Evolutionary conservation across 169 alveolate species (phyloP).

Genomic region (Plasmodium blacklocki): DNA sequence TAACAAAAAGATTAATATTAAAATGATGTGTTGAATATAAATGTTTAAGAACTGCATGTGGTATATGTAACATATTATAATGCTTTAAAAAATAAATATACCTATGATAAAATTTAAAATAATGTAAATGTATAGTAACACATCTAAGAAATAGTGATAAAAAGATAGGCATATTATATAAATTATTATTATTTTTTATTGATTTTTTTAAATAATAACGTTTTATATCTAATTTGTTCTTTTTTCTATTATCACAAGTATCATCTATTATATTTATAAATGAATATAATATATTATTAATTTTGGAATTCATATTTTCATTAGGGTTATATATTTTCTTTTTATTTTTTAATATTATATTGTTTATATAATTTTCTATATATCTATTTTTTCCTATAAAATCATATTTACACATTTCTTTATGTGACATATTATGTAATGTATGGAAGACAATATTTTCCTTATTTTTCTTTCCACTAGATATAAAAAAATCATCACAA

Average conservation of each 20-base stretch:
- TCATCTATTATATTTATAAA: not conserved
- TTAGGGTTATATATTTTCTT: not conserved
- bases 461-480: constrained; percentile 19
- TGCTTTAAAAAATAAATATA: constrained; percentile 22
- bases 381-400: not conserved
- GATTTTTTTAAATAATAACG: not conserved
- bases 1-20: constrained; percentile 44
- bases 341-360: not conserved
- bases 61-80: constrained; percentile 35
- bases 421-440: not conserved
- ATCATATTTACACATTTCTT: constrained; percentile 7
- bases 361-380: no score
- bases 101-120: constrained; percentile 31
- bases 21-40: constrained; percentile 22
- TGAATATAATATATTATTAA: not conserved
- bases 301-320: not conserved
- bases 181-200: not conserved
- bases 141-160: constrained; percentile 37
- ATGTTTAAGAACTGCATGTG: constrained; percentile 20
- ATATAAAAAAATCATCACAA: constrained; percentile 1
- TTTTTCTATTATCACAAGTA: not conserved
- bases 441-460: constrained; percentile 4
- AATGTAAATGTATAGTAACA: constrained; percentile 22
- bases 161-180: constrained; percentile 37
- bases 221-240: not conserved